Base-by-base conservation (phyloP, 2,329 filamentous ascomycete genomes). In the Penicillium vulpinum region DNA sequence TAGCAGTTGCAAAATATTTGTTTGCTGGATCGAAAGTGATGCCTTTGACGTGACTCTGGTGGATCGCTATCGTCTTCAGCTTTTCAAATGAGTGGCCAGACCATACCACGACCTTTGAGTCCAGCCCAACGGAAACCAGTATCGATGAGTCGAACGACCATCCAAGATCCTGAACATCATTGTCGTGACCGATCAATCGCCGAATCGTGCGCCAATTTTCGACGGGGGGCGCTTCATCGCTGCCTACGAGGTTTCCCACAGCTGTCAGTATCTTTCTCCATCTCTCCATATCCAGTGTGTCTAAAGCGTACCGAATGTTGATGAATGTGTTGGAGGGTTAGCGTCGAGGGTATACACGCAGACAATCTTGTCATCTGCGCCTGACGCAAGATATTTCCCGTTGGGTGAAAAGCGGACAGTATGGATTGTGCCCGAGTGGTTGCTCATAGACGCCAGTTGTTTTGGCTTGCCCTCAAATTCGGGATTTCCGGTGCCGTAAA, bases 101-200 rank as follows among this genome's bases (percentile, higher is more conserved):
- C 94, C 94, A 99, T 22, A 99, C 89, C 10, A 99, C 94, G 15
- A 99, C 89, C 77, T 99, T 99, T 41, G 94, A 97, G 76, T 99
- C 94, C 64, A 99, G 79, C 2, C 94, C 95, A 26, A 99, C 94
- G 0, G 94, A 97, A 5, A 97, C 92, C 59, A 99, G 80, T 53
- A 99, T 91, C 1, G 93, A 97, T 29, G 92, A 96, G 78, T 99
- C 94, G 71, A 88, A 88, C 21, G 94, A 96, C 94, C 94, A 99
- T 29, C 92, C 94, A 57, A 99, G 80, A 78, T 99, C 95, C 76
- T 99, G 94, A 5, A 99, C 92, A 77, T 99, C 94, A 71, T 97
- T 99, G 70, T 99, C 94, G 73, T 99, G 95, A 16, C 94, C 95
- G 57, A 97, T 94, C 51, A 99, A 80, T 61, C 94, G 88, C 71